Percentiles rank a stretch among this genome's conserved stretches.
phyloP scores from a whole-genome alignment of 83 land plant species.

The Picea abies region DNA sequence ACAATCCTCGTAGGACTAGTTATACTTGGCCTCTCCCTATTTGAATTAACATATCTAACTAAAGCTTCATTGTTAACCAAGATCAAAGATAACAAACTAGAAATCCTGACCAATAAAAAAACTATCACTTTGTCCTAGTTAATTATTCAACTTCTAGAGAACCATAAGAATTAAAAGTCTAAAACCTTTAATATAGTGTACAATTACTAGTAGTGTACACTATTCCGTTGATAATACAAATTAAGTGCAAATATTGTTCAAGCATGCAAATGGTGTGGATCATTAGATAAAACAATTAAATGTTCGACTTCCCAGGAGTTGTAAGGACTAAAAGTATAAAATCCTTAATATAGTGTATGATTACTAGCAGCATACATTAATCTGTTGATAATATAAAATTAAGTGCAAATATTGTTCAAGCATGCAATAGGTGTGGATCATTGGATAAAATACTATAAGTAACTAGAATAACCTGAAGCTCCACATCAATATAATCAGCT shows the following conservation, averaged over 20 bases:
- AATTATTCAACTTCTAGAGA: background rate
- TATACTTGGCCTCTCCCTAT: too few relatives aligned
- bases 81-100: background rate
- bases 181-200: too few relatives aligned
- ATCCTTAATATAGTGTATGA: too few relatives aligned
- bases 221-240: background rate
- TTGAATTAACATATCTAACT: background rate
- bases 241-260: background rate
- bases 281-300: background rate
- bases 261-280: background rate
- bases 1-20: too few relatives aligned
- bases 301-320: background rate
- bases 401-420: background rate
- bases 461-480: slow-evolving; percentile 52
- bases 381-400: background rate
- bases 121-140: background rate
- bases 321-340: too few relatives aligned
- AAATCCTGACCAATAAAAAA: background rate
- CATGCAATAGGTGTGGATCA: background rate
- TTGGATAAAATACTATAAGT: background rate
- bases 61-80: background rate
- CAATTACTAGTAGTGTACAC: background rate
- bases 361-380: background rate
- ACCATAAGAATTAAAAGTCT: too few relatives aligned
- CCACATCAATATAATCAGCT: slow-evolving; percentile 80